phyloP scores from a whole-genome alignment of 805 yeast species.

The Starmera amethionina region DNA sequence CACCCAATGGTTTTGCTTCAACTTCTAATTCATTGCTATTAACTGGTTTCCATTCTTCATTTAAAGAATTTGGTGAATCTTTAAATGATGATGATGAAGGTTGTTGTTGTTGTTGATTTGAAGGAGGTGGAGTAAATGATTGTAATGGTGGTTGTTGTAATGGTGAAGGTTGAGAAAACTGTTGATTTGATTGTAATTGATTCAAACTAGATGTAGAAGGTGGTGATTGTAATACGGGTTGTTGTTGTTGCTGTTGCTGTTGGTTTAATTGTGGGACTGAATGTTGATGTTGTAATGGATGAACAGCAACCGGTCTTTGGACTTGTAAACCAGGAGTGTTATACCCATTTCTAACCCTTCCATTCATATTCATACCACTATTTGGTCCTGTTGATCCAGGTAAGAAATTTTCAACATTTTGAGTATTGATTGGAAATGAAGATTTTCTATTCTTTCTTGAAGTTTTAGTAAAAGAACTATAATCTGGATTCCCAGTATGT shows the following conservation, averaged over 20 bases:
- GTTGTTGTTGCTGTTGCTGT: background rate
- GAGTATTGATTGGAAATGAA: constrained; percentile 19
- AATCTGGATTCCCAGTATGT: too few relatives aligned
- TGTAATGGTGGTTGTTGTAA: background rate
- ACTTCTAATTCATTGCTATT: background rate
- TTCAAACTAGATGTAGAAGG: background rate
- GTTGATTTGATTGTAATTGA: background rate
- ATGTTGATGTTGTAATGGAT: background rate
- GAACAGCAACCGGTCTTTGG: constrained; percentile 1
- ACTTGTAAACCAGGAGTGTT: background rate
- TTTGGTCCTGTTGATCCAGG: constrained; percentile 2
- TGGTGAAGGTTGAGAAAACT: background rate
- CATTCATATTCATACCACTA: background rate
- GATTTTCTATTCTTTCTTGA: constrained; percentile 37
- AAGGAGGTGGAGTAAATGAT: background rate
- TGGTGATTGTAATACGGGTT: background rate
- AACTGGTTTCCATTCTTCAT: background rate
- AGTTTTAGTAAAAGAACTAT: constrained; percentile 22
- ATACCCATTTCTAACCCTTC: background rate
- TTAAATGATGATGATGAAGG: background rate
- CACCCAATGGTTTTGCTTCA: constrained; percentile 2
- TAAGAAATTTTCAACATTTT: constrained; percentile 3
- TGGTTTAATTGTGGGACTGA: background rate
- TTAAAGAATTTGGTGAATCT: background rate
- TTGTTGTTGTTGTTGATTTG: background rate